Evolutionary conservation across 2,329 filamentous ascomycete genomes (phyloP).

Genomic region (Fusarium agapanthi): DNA sequence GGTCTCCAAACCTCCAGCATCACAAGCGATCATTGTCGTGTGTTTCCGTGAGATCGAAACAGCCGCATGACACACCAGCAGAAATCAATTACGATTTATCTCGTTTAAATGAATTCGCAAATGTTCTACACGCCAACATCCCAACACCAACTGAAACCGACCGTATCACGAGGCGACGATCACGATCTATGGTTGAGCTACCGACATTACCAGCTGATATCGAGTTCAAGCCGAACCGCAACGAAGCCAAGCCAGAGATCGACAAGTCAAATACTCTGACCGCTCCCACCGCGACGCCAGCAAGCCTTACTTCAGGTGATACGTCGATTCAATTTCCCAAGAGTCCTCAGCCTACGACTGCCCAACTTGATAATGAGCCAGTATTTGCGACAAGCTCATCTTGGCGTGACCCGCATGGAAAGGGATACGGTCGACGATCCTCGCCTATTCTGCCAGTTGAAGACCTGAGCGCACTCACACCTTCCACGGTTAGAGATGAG

Average conservation of each 20-base stretch:
- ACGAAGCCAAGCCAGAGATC: not conserved
- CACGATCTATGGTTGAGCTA: conserved; percentile 39
- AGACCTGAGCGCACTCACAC: conserved; percentile 43
- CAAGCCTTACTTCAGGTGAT: conserved; percentile 1
- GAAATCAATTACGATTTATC: conserved; percentile 52
- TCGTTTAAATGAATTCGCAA: conserved; percentile 54
- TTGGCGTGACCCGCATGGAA: conserved; percentile 8
- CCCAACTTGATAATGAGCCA: conserved; percentile 5
- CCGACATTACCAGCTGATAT: conserved; percentile 26
- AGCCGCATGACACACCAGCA: conserved; percentile 61
- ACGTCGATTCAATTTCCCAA: conserved; percentile 13
- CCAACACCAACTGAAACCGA: not conserved
- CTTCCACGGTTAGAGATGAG: conserved; percentile 50
- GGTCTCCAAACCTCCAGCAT: conserved; percentile 46
- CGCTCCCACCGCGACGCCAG: not conserved
- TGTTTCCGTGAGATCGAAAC: conserved; percentile 55
- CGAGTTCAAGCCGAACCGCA: not conserved
- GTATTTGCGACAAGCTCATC: not conserved
- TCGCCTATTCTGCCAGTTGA: conserved; percentile 59
- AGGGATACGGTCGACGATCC: conserved; percentile 50
- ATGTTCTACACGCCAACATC: conserved; percentile 5
- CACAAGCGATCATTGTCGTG: conserved; percentile 62
- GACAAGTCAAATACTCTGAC: not conserved
- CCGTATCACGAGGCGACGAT: conserved; percentile 39
- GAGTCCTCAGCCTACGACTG: not conserved